Conservation (phyloP, 1,284 basidiomycete species). For the Cutaneotrichosporon dermatis region DNA sequence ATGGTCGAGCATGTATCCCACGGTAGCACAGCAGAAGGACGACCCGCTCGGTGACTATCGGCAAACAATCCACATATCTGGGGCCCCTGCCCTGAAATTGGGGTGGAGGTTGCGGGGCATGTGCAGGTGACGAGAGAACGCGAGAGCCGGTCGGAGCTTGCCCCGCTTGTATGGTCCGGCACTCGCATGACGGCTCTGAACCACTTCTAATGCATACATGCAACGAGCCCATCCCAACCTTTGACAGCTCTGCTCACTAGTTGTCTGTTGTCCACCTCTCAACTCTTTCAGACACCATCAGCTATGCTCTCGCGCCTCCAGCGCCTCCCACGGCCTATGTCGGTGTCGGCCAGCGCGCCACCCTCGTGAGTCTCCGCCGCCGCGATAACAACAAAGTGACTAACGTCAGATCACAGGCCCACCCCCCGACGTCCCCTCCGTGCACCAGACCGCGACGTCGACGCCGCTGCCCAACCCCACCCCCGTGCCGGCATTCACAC, state of each 20-base stretch:
- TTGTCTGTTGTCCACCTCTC: background rate
- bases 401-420: conserved; percentile 44
- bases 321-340: conserved; percentile 1
- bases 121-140: background rate
- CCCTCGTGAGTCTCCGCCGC: conserved; percentile 37
- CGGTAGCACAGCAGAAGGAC: too few relatives aligned
- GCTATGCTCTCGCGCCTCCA: conserved; percentile 16
- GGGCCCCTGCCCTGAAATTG: background rate
- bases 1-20: too few relatives aligned
- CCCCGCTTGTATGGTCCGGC: conserved; percentile 1
- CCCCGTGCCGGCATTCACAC: conserved; percentile 34
- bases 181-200: background rate
- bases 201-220: background rate
- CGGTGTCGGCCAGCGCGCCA: background rate
- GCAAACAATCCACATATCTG: background rate
- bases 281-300: conserved; percentile 3
- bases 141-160: conserved; percentile 8
- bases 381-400: background rate
- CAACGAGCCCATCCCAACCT: background rate
- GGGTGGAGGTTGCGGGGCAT: background rate
- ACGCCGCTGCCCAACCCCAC: conserved; percentile 34
- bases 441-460: conserved; percentile 24
- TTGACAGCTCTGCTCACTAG: background rate
- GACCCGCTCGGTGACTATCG: background rate
- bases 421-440: conserved; percentile 31